Evolutionary conservation across 768 basidiomycete species (phyloP).

Genomic region (Suillus luteus): DNA sequence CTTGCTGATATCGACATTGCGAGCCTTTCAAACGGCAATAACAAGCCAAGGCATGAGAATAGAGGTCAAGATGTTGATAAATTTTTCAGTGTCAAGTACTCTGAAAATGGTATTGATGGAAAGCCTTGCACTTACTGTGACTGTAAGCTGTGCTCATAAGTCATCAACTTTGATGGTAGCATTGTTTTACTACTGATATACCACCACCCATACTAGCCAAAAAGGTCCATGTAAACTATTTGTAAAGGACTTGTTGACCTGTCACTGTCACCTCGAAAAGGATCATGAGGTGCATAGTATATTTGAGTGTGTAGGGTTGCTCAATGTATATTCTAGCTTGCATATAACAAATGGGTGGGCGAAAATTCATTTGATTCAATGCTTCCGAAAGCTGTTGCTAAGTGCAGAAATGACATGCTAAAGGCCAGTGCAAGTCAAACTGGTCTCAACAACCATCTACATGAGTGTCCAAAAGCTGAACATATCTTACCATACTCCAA

Average conservation of each 20-base stretch:
- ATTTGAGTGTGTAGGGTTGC: neutral
- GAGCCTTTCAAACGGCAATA: neutral
- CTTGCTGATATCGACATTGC: constrained; percentile 16
- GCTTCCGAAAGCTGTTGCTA: constrained; percentile 21
- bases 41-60: neutral
- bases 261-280: neutral
- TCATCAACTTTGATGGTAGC: too few relatives aligned
- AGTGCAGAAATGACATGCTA: neutral
- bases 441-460: constrained; percentile 18
- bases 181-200: too few relatives aligned
- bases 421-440: constrained; percentile 5
- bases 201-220: too few relatives aligned
- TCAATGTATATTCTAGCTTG: constrained; percentile 6
- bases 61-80: constrained; percentile 2
- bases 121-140: neutral
- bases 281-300: neutral
- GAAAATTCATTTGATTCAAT: constrained; percentile 22
- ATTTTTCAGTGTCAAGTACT: neutral
- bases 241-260: neutral
- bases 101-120: neutral
- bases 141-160: neutral
- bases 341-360: constrained; percentile 24
- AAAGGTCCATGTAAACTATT: neutral
- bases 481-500: constrained; percentile 24
- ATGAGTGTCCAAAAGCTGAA: constrained; percentile 12